These are phyloP conservation scores for Tetratostichococcus sp. DNA, from an alignment of 139 green algal species.

Conservation along the genomic window DNA sequence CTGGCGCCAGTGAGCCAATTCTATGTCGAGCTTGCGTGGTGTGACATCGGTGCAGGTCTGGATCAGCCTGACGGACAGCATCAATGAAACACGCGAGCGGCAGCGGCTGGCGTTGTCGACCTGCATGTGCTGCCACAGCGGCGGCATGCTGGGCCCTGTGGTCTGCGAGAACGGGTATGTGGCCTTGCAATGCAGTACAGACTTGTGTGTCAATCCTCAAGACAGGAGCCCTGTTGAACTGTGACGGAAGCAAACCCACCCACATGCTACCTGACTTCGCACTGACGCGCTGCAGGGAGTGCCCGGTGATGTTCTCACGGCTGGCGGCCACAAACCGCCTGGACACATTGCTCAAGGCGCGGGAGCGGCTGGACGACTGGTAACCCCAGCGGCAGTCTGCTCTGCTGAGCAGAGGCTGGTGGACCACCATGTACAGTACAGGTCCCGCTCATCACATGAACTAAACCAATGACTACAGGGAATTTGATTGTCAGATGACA, in stretches of 20 bases:
- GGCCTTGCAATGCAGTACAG: no score
- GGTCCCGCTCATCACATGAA: no score
- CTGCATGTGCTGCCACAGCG: slow-evolving; percentile 63
- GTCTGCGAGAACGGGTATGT: slow-evolving; percentile 53
- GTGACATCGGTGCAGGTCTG: slow-evolving; percentile 14
- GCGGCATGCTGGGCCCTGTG: slow-evolving; percentile 33
- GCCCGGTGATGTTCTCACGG: slow-evolving; percentile 44
- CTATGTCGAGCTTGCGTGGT: no score
- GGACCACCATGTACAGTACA: no score
- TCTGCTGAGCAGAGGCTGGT: neutral
- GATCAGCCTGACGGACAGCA: slow-evolving; percentile 12
- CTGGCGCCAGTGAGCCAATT: no score
- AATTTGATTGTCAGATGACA: no score
- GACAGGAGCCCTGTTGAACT: no score
- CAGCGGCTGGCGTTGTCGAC: slow-evolving; percentile 3
- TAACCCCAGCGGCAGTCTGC: neutral
- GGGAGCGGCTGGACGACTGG: slow-evolving; percentile 26
- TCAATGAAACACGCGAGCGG: slow-evolving; percentile 5
- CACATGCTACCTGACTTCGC: no score
- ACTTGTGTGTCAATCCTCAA: no score
- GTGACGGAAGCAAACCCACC: no score
- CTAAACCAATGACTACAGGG: no score
- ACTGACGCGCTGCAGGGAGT: slow-evolving; percentile 56
- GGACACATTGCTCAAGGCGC: neutral
- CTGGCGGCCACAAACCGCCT: slow-evolving; percentile 14